Conservation (phyloP, 2,329 filamentous ascomycete genomes). For the Fusarium tanahbumbuense region DNA sequence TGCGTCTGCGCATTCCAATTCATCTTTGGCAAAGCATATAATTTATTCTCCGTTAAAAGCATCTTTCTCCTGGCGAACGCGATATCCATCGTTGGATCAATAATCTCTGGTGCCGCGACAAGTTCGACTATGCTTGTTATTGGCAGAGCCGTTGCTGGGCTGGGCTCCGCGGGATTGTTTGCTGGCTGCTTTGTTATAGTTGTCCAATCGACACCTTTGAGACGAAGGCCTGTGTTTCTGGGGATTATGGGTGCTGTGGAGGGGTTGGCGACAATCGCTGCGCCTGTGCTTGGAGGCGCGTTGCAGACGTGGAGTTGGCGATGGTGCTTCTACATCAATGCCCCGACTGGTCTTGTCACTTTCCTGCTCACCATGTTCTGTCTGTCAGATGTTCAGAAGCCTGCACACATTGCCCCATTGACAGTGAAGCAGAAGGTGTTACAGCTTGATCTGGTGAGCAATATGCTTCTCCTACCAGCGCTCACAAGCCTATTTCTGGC, state of each 20-base stretch:
- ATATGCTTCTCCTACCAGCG: conserved; percentile 43
- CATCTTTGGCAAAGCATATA: conserved; percentile 31
- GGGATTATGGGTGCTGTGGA: conserved; percentile 29
- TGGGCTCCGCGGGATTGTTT: conserved; percentile 57
- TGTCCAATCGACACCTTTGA: neutral
- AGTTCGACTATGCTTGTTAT: conserved; percentile 58
- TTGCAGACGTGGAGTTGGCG: conserved; percentile 49
- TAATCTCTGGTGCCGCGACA: conserved; percentile 57
- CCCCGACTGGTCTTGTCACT: conserved; percentile 37
- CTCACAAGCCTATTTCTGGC: conserved; percentile 60
- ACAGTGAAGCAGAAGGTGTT: neutral
- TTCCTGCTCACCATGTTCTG: conserved; percentile 12
- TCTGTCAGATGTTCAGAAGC: conserved; percentile 1
- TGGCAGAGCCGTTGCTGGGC: conserved; percentile 59
- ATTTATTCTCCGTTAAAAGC: conserved; percentile 31
- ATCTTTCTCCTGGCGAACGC: conserved; percentile 54
- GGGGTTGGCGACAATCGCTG: conserved; percentile 31
- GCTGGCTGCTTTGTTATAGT: conserved; percentile 47
- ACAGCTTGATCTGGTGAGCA: no score
- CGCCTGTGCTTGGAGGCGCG: conserved; percentile 45
- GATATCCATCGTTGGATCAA: conserved; percentile 58
- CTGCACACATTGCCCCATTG: fast-evolving
- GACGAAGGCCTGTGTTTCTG: conserved; percentile 4
- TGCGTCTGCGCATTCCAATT: conserved; percentile 55
- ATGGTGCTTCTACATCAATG: conserved; percentile 53